Evolutionary conservation across 192 early-diverging fungal genomes (phyloP).

Genomic region (Linnemannia elongata): DNA sequence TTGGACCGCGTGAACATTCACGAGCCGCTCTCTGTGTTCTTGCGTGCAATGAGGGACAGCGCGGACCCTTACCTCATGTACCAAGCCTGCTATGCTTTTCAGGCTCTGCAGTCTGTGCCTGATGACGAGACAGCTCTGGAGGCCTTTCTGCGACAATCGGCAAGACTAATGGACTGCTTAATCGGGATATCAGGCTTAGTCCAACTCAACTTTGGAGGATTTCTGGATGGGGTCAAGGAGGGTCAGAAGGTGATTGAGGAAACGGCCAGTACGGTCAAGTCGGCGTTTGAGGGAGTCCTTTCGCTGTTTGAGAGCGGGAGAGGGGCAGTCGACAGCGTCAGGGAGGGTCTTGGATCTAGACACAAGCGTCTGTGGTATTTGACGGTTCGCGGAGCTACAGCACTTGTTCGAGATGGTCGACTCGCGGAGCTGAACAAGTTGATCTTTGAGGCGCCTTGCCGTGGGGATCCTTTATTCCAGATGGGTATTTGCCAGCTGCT

Average conservation of each 20-base stretch:
- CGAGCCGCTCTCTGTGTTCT: not conserved
- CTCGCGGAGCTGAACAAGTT: slow-evolving; percentile 9
- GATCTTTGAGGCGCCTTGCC: not conserved
- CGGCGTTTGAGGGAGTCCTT: not conserved
- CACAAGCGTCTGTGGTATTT: slow-evolving; percentile 7
- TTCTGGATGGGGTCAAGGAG: slow-evolving; percentile 6
- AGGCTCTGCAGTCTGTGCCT: not conserved
- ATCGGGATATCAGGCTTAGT: not conserved
- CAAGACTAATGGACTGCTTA: not conserved
- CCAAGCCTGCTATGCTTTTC: not conserved
- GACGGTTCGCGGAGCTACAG: slow-evolving; percentile 1
- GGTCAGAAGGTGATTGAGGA: not conserved
- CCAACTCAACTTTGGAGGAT: slow-evolving; percentile 6
- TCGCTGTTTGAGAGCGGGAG: not conserved
- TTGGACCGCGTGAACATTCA: not conserved
- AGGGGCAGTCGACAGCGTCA: not conserved
- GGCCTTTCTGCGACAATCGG: not conserved
- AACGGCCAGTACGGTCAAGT: not conserved
- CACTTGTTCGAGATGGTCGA: slow-evolving; percentile 7
- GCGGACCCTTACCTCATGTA: not conserved
- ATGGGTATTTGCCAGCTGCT: slow-evolving; percentile 15
- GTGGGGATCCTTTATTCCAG: not conserved
- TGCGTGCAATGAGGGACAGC: not conserved
- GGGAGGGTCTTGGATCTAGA: slow-evolving; percentile 1
- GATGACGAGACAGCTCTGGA: not conserved